Base-by-base conservation (phyloP, 345 rosid species). In the Isatis tinctoria region DNA sequence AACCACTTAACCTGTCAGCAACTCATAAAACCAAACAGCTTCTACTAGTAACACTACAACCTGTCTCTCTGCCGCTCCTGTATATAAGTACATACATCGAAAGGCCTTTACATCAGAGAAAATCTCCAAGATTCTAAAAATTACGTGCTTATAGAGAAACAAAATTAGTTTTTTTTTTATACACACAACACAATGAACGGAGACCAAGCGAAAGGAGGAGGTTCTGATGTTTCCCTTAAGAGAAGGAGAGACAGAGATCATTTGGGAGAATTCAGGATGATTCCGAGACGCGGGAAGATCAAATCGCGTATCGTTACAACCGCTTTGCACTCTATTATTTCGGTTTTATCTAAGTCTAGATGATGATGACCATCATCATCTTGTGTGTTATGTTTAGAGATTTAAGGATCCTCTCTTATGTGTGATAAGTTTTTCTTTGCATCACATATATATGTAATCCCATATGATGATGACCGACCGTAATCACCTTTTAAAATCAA, bases 281-380 rank as follows among this genome's bases (percentile, higher is more conserved):
- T 67, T 40, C 74, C 79, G 1, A 60, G 45, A 60, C 73, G 79
- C 4, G 79, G 79, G 0, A 37, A 67, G 44, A 60, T 75, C 14
- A 75, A 75, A 67, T 47, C 79, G 13, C 74, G 69, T 47, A 75
- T 67, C 0, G 79, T 68, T 28, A 61, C 74, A 67, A 67, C 69
- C 33, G 74, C 63, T 48, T 60, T 75, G 28, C 47, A 67, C 18
- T 75, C 74, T 49, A 60, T 75, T n/a, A 16, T 75, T 10, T 75
- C 69, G 4, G 74, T 67, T 75, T 60, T 67, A 10, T 59, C 61
- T 49, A 74, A 51, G 53, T 20, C 73, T 67, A 67, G 61, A 74
- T 60, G 52, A 57, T 52, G 48, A 63, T 37, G 57, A 0, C 54
- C 40, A 32, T 40, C 13, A 35, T 65, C 39, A 56, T 54, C 36